Conservation (phyloP, 179 eudicot species). For the Carnegiea gigantea region DNA sequence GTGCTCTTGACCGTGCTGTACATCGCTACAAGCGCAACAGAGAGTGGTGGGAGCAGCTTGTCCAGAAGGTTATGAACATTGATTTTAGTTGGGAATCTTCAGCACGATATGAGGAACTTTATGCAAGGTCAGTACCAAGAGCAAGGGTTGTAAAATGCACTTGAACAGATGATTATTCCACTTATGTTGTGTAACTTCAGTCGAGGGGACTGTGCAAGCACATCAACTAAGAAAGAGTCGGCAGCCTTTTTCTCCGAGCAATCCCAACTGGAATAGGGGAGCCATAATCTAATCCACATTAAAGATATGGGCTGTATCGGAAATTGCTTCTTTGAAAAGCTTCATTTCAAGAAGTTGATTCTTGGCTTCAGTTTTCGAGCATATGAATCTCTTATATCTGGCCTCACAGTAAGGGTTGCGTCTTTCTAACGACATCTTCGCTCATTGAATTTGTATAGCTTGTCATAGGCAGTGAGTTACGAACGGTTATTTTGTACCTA, state of each 20-base stretch:
- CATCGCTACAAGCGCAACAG: slow-evolving; percentile 42
- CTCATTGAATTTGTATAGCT: neutral
- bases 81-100: slow-evolving; percentile 96
- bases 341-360: neutral
- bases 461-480: neutral
- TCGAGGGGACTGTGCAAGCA: neutral
- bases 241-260: neutral
- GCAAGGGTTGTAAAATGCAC: slow-evolving; percentile 53
- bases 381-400: neutral
- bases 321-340: neutral
- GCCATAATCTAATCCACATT: neutral
- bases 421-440: neutral
- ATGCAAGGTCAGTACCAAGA: slow-evolving; percentile 60
- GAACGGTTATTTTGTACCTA: neutral
- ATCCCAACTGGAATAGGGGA: neutral
- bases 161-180: neutral
- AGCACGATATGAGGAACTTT: slow-evolving; percentile 76
- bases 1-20: slow-evolving; percentile 83
- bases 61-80: slow-evolving; percentile 73
- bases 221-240: neutral
- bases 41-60: slow-evolving; percentile 72
- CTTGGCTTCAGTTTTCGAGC: neutral
- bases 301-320: too few relatives aligned
- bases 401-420: neutral
- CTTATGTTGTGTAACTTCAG: slow-evolving; percentile 4